Base-by-base conservation (phyloP, 306 rosid genomes). In the Lablab purpureus region DNA sequence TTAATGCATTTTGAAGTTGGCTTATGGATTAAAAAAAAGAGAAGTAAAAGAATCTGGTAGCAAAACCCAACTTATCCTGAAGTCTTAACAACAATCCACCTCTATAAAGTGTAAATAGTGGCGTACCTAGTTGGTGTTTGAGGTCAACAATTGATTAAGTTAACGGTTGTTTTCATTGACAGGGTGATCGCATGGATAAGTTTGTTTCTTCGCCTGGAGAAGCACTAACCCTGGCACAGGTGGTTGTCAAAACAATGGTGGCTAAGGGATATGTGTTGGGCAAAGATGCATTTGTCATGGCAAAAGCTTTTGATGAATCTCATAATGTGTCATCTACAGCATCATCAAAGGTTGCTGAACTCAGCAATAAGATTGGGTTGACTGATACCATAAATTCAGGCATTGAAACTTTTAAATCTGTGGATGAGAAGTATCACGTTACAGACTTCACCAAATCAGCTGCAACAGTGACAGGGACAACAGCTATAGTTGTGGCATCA, bases 221-320 rank as follows among this genome's bases (percentile, higher is more conserved):
- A 83, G 97, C 97, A n/a, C 78, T 93, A 27, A 84, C 79, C 1
- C 59, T 87, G 78, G 94, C 97, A 2, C 97, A 94, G 84, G 88
- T 82, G 71, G 97, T 92, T 34, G 97, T 95, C 54, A 90, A 89
- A 85, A 90, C 91, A 85, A 85, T 95, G 99, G 87, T 89, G 73
- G 88, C 99, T 52, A 95, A 91, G 76, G 99, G 99, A 52, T 95
- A 90, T 83, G 91, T 91, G 10, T 74, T 95, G 60, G 87, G 98
- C 19, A 91, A 90, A 83, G 99, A 89, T 65, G 96, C 99, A 50
- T 81, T 93, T 60, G 34, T 86, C 50, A 91, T 86, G 94, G 99
- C 98, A 56, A 95, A 89, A 87, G 86, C 87, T 23, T 87, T 93
- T 62, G 99, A 95, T 15, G 97, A 95, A 78, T 93, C 96, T 15